Conservation (phyloP, 2,329 filamentous ascomycete genomes). For the Hypoxylon sp. region DNA sequence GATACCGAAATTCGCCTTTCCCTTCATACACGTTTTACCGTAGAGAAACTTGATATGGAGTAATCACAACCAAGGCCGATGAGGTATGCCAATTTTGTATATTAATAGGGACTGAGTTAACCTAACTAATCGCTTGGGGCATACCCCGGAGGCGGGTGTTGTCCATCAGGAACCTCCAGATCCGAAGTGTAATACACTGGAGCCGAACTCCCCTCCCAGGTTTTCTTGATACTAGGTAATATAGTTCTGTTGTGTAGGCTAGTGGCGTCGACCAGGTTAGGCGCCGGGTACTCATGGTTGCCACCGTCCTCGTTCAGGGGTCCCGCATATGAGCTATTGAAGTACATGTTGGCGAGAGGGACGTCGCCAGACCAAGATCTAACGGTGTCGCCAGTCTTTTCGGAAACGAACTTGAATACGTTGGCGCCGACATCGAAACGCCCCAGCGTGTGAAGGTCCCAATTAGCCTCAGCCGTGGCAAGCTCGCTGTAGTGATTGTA, state of each 20-base stretch:
- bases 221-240: slow-evolving; percentile 54
- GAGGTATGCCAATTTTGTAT: neutral
- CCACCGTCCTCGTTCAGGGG: slow-evolving; percentile 56
- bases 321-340: slow-evolving; percentile 68
- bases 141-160: slow-evolving; percentile 58
- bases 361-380: slow-evolving; percentile 54
- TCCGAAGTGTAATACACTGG: slow-evolving; percentile 59
- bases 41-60: neutral
- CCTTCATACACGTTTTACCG: neutral
- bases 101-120: neutral
- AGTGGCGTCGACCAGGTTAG: slow-evolving; percentile 53
- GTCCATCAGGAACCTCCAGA: slow-evolving; percentile 58
- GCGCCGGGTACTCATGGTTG: slow-evolving; percentile 55
- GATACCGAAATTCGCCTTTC: neutral
- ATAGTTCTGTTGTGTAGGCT: slow-evolving; percentile 51
- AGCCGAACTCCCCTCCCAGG: slow-evolving; percentile 55
- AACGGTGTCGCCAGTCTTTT: slow-evolving; percentile 68
- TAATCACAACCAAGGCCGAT: neutral
- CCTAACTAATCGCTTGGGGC: slow-evolving; percentile 26
- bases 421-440: slow-evolving; percentile 80
- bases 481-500: slow-evolving; percentile 81
- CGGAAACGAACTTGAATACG: slow-evolving; percentile 72
- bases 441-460: slow-evolving; percentile 75
- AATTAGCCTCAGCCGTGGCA: slow-evolving; percentile 76
- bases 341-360: slow-evolving; percentile 58